These are phyloP conservation scores for Sarcodon aspratus DNA, from an alignment of 768 basidiomycete species.

Conservation along the genomic window DNA sequence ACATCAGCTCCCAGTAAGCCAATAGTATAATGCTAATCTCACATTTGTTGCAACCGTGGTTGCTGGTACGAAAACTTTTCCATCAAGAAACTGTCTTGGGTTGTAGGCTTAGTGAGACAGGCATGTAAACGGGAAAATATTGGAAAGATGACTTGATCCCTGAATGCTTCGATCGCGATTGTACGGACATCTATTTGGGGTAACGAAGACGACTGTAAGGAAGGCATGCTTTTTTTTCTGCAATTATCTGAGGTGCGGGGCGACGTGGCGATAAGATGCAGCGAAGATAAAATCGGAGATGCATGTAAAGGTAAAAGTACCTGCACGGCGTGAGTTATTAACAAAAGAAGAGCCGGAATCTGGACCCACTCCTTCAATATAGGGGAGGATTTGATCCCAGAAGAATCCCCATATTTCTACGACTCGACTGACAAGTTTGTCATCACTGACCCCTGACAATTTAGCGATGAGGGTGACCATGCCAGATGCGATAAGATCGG, in stretches of 20 bases:
- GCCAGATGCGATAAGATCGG: slow-evolving; percentile 74
- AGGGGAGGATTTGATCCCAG: slow-evolving; percentile 81
- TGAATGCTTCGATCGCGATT: slow-evolving; percentile 66
- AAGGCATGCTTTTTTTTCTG: slow-evolving; percentile 29
- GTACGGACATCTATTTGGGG: slow-evolving; percentile 70
- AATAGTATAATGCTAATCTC: slow-evolving; percentile 8
- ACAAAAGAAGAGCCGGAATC: slow-evolving; percentile 22
- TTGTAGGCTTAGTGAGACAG: slow-evolving; percentile 41
- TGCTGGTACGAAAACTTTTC: slow-evolving; percentile 46
- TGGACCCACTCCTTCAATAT: slow-evolving; percentile 70
- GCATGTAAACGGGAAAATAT: slow-evolving; percentile 42
- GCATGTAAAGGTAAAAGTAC: slow-evolving; percentile 49
- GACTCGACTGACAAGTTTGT: slow-evolving; percentile 61
- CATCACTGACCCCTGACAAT: slow-evolving; percentile 64
- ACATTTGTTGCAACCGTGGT: slow-evolving; percentile 78
- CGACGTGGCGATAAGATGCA: slow-evolving; percentile 49
- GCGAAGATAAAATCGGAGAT: slow-evolving; percentile 50
- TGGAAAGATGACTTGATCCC: slow-evolving; percentile 69
- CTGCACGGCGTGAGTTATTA: slow-evolving; percentile 15
- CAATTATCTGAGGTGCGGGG: slow-evolving; percentile 41
- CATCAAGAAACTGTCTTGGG: slow-evolving; percentile 35
- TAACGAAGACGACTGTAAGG: slow-evolving; percentile 20
- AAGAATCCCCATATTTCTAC: slow-evolving; percentile 92
- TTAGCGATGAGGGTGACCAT: slow-evolving; percentile 91
- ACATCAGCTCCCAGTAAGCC: neutral